A percentile compares a stretch with the other conserved stretches of the same genome.
phyloP scores from a whole-genome alignment of 1,139 yeast species.

The Suhomyces wounanorum region DNA sequence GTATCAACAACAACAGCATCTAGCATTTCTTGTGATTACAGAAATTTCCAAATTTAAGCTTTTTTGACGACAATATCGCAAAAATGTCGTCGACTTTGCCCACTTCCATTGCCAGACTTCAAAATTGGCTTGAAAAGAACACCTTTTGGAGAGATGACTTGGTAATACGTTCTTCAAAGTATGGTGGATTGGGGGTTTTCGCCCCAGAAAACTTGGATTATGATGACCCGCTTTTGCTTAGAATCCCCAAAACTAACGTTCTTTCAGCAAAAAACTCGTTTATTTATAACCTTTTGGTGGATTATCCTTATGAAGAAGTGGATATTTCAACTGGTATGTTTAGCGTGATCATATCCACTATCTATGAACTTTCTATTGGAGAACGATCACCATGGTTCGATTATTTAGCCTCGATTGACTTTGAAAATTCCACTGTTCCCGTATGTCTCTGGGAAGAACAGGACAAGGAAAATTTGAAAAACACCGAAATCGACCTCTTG shows the following conservation, averaged over 20 bases:
- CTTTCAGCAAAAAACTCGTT: constrained; percentile 61
- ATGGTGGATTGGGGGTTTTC: constrained; percentile 80
- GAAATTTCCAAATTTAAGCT: background rate
- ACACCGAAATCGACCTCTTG: constrained; percentile 68
- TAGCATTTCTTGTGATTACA: background rate
- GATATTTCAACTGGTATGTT: constrained; percentile 50
- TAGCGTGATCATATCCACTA: constrained; percentile 65
- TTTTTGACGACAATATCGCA: background rate
- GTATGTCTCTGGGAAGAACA: constrained; percentile 65
- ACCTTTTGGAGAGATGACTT: constrained; percentile 53
- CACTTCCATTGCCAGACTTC: constrained; percentile 1
- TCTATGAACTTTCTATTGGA: constrained; percentile 62
- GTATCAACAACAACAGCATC: background rate
- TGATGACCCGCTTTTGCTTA: constrained; percentile 35
- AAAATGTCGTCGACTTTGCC: constrained; percentile 8
- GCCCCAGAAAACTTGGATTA: constrained; percentile 30
- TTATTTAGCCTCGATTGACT: constrained; percentile 60
- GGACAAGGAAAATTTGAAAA: constrained; percentile 50
- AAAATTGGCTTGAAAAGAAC: constrained; percentile 51
- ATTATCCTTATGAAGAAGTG: constrained; percentile 36
- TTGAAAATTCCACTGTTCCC: constrained; percentile 44
- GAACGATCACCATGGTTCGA: constrained; percentile 73
- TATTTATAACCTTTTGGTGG: constrained; percentile 67
- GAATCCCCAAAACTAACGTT: constrained; percentile 55
- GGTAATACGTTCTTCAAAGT: constrained; percentile 46